phyloP scores from a whole-genome alignment of 495 filamentous ascomycete genomes.

The Talaromyces adpressus region DNA sequence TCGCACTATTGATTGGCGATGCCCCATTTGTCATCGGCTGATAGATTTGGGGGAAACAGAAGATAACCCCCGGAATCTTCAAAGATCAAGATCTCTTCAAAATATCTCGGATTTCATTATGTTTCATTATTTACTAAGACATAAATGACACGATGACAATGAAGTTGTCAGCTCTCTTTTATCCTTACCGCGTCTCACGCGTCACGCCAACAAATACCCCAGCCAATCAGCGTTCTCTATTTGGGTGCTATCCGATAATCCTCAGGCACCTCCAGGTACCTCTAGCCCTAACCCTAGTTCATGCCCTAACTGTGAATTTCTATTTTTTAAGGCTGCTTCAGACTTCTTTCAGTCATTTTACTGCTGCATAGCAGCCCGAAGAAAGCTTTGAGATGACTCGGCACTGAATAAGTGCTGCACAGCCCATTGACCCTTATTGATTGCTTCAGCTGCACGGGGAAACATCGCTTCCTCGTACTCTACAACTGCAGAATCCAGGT shows the following conservation, averaged over 20 bases:
- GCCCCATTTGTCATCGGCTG: background rate
- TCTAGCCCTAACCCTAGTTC: background rate
- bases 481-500: background rate
- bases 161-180: background rate
- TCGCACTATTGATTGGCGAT: background rate
- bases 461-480: background rate
- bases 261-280: background rate
- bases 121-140: background rate
- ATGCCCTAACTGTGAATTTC: background rate
- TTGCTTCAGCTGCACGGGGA: background rate
- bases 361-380: background rate
- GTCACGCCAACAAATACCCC: background rate
- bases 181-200: constrained; percentile 9
- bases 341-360: background rate
- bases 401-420: background rate
- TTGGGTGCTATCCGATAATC: background rate
- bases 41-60: background rate
- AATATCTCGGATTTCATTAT: background rate
- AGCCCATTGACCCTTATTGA: background rate
- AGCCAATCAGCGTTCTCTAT: constrained; percentile 1
- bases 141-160: background rate
- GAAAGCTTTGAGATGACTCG: background rate
- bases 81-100: background rate
- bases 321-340: background rate
- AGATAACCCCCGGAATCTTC: background rate